These are phyloP conservation scores for Komagataella ulmi DNA, from an alignment of 805 yeast genomes.

Conservation along the genomic window DNA sequence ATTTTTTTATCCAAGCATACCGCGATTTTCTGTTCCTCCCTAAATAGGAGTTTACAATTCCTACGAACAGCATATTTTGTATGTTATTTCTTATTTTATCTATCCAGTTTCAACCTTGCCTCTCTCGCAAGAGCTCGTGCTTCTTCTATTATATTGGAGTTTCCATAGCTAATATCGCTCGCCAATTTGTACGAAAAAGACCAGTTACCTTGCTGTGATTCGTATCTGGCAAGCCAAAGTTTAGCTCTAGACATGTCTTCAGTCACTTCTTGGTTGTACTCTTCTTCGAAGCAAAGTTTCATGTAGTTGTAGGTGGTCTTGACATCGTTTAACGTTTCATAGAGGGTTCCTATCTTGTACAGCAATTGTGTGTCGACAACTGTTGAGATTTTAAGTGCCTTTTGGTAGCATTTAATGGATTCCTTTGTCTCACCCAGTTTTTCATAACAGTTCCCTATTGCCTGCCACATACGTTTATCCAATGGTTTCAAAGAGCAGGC, in stretches of 20 bases:
- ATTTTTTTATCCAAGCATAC: too few species aligned
- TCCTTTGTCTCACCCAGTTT: slow-evolving; percentile 59
- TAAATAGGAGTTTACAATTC: not conserved
- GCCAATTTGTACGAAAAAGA: slow-evolving; percentile 65
- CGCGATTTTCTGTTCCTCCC: not conserved
- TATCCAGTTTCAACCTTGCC: slow-evolving; percentile 28
- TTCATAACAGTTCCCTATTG: slow-evolving; percentile 81
- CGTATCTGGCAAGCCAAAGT: slow-evolving; percentile 73
- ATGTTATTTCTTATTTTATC: not conserved
- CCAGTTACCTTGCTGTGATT: slow-evolving; percentile 41
- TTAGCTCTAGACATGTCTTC: slow-evolving; percentile 73
- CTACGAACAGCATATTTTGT: too few species aligned
- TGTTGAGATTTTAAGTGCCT: slow-evolving; percentile 51
- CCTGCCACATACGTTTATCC: slow-evolving; percentile 95
- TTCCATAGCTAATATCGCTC: slow-evolving; percentile 53
- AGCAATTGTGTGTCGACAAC: slow-evolving; percentile 27
- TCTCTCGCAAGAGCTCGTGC: slow-evolving; percentile 76
- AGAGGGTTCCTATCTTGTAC: slow-evolving; percentile 55
- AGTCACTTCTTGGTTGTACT: slow-evolving; percentile 46
- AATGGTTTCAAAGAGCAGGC: slow-evolving; percentile 81
- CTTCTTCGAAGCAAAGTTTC: slow-evolving; percentile 57
- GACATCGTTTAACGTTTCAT: slow-evolving; percentile 40
- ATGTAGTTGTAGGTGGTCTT: slow-evolving; percentile 47
- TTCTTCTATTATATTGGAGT: slow-evolving; percentile 81
- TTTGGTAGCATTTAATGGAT: slow-evolving; percentile 68